Evolutionary conservation across 371 early-diverging fungal genomes (phyloP).

Genomic region (Mortierella sp.): DNA sequence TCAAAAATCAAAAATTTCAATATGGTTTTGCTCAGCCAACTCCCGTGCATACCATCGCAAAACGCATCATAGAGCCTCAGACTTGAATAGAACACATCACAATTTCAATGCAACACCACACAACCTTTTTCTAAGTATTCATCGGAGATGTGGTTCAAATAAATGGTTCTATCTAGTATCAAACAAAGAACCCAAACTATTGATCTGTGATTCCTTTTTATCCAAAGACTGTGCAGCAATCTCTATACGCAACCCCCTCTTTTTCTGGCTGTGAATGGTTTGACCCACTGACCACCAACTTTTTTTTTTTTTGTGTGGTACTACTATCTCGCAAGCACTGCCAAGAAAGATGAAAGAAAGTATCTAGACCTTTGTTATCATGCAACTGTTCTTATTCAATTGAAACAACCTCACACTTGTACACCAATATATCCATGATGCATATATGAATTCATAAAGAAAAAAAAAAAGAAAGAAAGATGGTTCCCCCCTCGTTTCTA

Average conservation of each 20-base stretch:
- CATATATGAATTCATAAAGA: neutral
- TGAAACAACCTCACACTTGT: too few relatives aligned
- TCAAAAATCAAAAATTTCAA: too few relatives aligned
- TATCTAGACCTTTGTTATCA: too few relatives aligned
- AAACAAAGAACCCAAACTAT: neutral
- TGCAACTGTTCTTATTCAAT: too few relatives aligned
- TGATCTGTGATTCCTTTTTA: neutral
- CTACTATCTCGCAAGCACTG: too few relatives aligned
- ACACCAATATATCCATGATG: too few relatives aligned
- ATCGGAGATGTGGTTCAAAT: conserved; percentile 7
- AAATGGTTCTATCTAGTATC: neutral
- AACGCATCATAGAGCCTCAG: too few relatives aligned
- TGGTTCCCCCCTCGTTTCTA: neutral
- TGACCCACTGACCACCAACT: neutral
- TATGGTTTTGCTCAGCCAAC: too few relatives aligned
- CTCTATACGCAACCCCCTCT: neutral
- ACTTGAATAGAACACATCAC: neutral
- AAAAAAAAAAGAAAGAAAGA: neutral
- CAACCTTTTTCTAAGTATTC: neutral
- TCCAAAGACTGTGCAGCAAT: neutral
- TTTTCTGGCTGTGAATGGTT: neutral
- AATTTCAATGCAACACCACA: neutral
- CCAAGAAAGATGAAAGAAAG: too few relatives aligned
- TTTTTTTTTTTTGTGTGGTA: neutral
- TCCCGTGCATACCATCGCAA: too few relatives aligned